Percentiles rank a stretch among this genome's conserved stretches.
phyloP scores from a whole-genome alignment of 305 asterid genomes.

The Solanum hybrid region DNA sequence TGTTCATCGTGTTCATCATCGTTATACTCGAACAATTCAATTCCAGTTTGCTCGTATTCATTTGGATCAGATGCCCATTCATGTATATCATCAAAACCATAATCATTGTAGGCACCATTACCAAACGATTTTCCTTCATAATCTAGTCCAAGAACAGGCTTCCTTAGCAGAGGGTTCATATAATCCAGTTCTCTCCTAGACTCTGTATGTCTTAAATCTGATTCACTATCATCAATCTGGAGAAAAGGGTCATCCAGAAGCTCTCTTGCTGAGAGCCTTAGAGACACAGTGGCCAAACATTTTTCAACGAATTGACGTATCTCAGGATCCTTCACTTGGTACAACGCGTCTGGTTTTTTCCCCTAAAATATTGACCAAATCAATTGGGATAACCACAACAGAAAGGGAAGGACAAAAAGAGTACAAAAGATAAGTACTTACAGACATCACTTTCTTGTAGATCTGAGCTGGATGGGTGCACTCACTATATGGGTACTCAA shows the following conservation, averaged over 20 bases:
- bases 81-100: constrained; percentile 41
- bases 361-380: constrained; percentile 34
- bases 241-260: constrained; percentile 76
- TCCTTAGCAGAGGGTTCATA: constrained; percentile 32
- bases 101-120: constrained; percentile 25
- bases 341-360: constrained; percentile 60
- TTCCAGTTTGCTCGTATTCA: constrained; percentile 48
- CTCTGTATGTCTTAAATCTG: constrained; percentile 30
- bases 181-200: constrained; percentile 36
- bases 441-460: constrained; percentile 77
- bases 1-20: constrained; percentile 40
- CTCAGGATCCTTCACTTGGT: constrained; percentile 64
- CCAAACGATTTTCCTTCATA: constrained; percentile 20
- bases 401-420: background rate
- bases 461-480: constrained; percentile 84
- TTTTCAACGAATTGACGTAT: constrained; percentile 59
- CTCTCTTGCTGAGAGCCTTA: constrained; percentile 73
- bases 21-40: constrained; percentile 41
- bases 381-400: background rate
- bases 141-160: constrained; percentile 30
- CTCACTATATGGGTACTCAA: constrained; percentile 84
- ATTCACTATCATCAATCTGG: constrained; percentile 35
- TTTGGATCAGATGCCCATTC: constrained; percentile 46
- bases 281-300: constrained; percentile 61
- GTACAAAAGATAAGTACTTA: constrained; percentile 22